Percentiles rank a stretch among this genome's conserved stretches.
These are phyloP conservation scores for Aspergillus sp. DNA, from an alignment of 2,329 filamentous ascomycete genomes.

Conservation along the genomic window DNA sequence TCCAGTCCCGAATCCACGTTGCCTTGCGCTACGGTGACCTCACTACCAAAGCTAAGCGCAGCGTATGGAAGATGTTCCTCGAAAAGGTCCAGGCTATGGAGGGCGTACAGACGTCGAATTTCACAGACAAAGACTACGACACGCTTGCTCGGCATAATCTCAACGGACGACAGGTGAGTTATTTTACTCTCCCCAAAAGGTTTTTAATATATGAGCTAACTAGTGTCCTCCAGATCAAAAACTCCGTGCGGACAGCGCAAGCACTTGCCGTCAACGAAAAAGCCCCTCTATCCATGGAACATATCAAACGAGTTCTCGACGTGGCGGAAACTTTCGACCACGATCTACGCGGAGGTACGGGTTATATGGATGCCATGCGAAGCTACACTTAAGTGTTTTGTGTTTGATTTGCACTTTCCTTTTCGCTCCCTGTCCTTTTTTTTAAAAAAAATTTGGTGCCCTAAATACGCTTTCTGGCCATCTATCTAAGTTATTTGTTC, in stretches of 20 bases:
- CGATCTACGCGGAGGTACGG: constrained; percentile 76
- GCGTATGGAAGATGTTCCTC: constrained; percentile 83
- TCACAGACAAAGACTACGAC: constrained; percentile 64
- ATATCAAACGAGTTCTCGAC: constrained; percentile 79
- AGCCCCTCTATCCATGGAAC: constrained; percentile 70
- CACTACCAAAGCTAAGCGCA: constrained; percentile 68
- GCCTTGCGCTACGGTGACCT: constrained; percentile 78
- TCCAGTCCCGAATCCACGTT: constrained; percentile 84
- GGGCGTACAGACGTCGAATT: constrained; percentile 49
- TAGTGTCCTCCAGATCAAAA: constrained; percentile 68
- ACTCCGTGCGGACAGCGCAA: constrained; percentile 79
- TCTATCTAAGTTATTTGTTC: not conserved
- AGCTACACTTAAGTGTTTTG: constrained; percentile 56
- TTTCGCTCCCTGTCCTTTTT: not conserved
- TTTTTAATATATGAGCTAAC: not conserved
- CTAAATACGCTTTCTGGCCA: not conserved
- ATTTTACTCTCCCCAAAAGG: not conserved
- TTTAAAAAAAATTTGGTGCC: too few relatives aligned
- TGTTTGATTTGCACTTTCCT: not conserved
- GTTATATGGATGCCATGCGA: constrained; percentile 81
- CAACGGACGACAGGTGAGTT: constrained; percentile 64
- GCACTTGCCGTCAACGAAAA: constrained; percentile 76
- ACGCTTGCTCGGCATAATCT: constrained; percentile 66
- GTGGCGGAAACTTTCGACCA: constrained; percentile 80
- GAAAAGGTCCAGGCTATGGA: constrained; percentile 68